These are phyloP conservation scores for Lasiosphaeriaceae sp. DNA, from an alignment of 495 filamentous ascomycete species.

Conservation along the genomic window DNA sequence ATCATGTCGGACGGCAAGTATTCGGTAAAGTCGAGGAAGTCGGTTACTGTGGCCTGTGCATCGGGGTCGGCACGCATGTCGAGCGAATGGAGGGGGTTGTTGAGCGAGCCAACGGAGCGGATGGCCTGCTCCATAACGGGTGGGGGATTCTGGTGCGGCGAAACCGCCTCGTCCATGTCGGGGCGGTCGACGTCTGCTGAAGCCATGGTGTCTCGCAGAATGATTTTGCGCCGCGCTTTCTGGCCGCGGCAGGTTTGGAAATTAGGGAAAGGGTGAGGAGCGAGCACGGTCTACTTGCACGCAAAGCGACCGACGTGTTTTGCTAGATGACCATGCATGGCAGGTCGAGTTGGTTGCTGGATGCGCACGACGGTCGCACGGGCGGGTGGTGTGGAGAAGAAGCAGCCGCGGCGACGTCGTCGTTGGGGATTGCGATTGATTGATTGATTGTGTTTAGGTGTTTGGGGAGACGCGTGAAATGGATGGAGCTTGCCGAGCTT, in stretches of 20 bases:
- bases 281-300: no score
- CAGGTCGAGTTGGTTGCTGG: not conserved
- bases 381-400: not conserved
- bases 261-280: no score
- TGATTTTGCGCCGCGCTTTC: not conserved
- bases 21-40: slow-evolving; percentile 95
- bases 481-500: not conserved
- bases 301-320: no score
- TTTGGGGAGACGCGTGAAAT: not conserved
- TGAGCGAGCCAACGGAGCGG: slow-evolving; percentile 21
- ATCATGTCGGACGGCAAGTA: slow-evolving; percentile 91
- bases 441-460: not conserved
- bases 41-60: slow-evolving; percentile 87
- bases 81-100: slow-evolving; percentile 28
- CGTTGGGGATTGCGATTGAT: not conserved
- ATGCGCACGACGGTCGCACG: not conserved
- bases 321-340: not conserved
- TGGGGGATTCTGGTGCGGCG: slow-evolving; percentile 34
- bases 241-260: no score
- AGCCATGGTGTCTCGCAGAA: slow-evolving; percentile 6
- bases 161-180: slow-evolving; percentile 35
- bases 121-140: slow-evolving; percentile 25
- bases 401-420: not conserved
- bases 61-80: slow-evolving; percentile 69
- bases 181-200: slow-evolving; percentile 15